Base-by-base conservation (phyloP, 495 filamentous ascomycete genomes). In the Margaritispora aquatica region DNA sequence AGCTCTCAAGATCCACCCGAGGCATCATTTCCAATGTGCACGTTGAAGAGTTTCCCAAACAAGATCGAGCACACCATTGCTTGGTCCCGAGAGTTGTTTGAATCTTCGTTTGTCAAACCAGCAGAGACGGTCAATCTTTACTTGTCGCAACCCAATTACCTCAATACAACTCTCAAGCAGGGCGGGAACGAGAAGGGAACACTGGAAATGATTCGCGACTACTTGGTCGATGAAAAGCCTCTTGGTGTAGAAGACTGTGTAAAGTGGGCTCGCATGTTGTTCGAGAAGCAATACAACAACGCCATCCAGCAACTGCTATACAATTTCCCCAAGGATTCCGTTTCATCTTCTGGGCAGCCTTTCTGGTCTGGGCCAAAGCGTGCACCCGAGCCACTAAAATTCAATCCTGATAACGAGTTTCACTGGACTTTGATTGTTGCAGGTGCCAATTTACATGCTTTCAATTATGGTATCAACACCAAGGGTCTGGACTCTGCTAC, bases 341-440 rank as follows among this genome's bases (percentile, higher is more conserved):
- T 78, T 34, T 96, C 94, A 2, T 92, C 90, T 29, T 87, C 82
- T 21, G 94, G 95, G 38, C 87, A 92, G 57, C 88, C 83, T 1
- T 99, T 99, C 79, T 99, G 95, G 95, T 97, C 93, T 55, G 95
- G 95, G 44, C 95, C 95, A 20, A 99, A 99, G 82, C 90, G 95
- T 67, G 95, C 95, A 7, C 95, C 95, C 10, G 88, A 93, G 58
- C 86, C 94, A 63, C 74, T 97, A 63, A 90, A 88, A 67, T 99
- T 99, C 61, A 89, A 95, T 66, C 75, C 84, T 55, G 74, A 83
- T 19, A 96, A 96, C 67, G 77, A 85, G 17, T 92, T 90, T 20
- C 94, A 99, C 70, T 81, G 91, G 61, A 80, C 80, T 24, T 99
- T 96, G 69, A 75, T 97, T 53, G 82, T 92, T 59, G 88, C 94